Conservation (phyloP, 257 asterid species). For the Solanum chilense region DNA sequence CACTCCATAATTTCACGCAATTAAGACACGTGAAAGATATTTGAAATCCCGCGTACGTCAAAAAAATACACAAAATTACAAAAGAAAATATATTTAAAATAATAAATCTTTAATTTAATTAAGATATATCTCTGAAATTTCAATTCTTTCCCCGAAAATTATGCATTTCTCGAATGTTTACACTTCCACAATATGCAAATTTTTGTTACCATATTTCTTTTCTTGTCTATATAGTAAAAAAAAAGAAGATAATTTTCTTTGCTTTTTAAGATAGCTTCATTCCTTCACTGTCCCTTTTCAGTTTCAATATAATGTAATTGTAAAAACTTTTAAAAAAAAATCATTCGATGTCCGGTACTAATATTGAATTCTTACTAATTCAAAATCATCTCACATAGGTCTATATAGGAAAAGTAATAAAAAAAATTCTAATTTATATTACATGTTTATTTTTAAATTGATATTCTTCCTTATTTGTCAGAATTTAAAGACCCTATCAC, state of each 20-base stretch:
- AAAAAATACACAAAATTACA: too few species aligned
- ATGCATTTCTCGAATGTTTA: neutral
- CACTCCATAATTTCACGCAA: too few species aligned
- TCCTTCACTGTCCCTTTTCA: neutral
- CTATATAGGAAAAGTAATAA: neutral
- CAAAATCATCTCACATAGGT: neutral
- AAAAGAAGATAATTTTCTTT: neutral
- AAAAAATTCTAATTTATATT: neutral
- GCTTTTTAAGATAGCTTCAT: neutral
- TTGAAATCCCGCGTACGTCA: rapidly evolving
- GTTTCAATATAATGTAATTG: neutral
- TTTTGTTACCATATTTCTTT: neutral
- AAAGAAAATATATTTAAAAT: too few species aligned
- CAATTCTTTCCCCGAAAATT: rapidly evolving
- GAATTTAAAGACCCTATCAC: neutral
- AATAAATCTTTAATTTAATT: too few species aligned
- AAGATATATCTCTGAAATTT: too few species aligned
- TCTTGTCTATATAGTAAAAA: neutral
- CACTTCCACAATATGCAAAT: neutral
- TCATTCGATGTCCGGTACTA: rapidly evolving
- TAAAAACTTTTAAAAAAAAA: neutral
- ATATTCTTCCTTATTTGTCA: neutral
- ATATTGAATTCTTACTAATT: neutral
- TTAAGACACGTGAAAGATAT: rapidly evolving
- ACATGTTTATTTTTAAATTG: neutral